Evolutionary conservation across 176 grass and related monocot species (phyloP).

Genomic region (Aegilops sharonensis): DNA sequence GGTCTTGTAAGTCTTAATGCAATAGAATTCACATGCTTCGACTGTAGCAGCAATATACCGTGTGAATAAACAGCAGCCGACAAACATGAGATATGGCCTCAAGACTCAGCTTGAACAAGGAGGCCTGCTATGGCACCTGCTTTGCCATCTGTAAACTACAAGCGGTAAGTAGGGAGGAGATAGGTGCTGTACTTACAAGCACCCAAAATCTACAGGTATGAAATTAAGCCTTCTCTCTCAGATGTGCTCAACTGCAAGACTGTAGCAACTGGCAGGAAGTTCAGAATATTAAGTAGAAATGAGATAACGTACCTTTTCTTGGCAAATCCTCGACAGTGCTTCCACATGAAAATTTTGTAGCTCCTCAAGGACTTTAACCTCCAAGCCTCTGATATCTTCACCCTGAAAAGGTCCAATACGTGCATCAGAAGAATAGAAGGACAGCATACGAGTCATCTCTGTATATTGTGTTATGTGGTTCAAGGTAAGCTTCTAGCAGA

Average conservation of each 20-base stretch:
- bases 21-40: slow-evolving; percentile 7
- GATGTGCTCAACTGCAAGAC: background rate
- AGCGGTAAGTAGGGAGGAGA: background rate
- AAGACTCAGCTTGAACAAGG: background rate
- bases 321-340: slow-evolving; percentile 89
- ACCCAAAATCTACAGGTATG: background rate
- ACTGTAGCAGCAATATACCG: slow-evolving; percentile 12
- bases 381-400: slow-evolving; percentile 75
- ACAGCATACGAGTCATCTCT: background rate
- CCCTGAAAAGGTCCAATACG: slow-evolving; percentile 46
- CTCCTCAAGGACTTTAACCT: slow-evolving; percentile 71
- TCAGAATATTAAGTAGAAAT: background rate
- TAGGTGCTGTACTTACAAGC: background rate
- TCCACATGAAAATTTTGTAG: slow-evolving; percentile 90
- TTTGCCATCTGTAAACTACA: slow-evolving; percentile 68
- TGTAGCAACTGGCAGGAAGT: background rate
- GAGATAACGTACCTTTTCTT: slow-evolving; percentile 69
- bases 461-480: background rate
- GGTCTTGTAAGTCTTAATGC: background rate
- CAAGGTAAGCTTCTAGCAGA: background rate
- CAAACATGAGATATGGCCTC: background rate
- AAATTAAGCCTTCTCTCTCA: slow-evolving; percentile 8
- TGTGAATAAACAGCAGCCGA: slow-evolving; percentile 4
- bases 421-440: slow-evolving; percentile 20
- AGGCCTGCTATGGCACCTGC: slow-evolving; percentile 49